Base-by-base conservation (phyloP, 176 grass and related monocot species). In the Oryza rufipogon region DNA sequence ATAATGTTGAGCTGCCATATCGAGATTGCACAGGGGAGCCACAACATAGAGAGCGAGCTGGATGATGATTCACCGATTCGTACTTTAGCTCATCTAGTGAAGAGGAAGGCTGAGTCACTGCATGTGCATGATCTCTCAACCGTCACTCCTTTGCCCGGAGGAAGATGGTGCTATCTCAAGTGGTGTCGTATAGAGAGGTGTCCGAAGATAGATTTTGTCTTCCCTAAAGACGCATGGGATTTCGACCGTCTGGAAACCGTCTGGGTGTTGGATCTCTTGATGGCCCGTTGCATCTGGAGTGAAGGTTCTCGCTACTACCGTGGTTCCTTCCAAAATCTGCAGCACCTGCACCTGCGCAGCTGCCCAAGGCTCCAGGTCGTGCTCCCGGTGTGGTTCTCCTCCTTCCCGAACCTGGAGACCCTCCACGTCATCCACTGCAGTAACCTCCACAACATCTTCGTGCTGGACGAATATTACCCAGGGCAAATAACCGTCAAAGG, bases 131-230 rank as follows among this genome's bases (percentile, higher is more conserved):
- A 84, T 16, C 0, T 6, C 63, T 67, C 41, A 0, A 67, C 1
- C 12, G 19, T 0, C 12, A 3, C 6, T 16, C 11, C 14, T 26
- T 17, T 48, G 6, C 0, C 5, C 2, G 0, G 0, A 71, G 0
- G 1, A 6, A 0, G 0, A 0, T 71, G 69, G 69, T 0, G 0
- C 0, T n/a, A 0, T 4, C 42, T 83, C 11, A 54, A 2, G 28
- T 16, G 12, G 73, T 84, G 64, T 22, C 28, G 30, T 0, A 72
- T 84, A 19, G 81, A 47, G 81, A 83, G 60, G 28, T 83, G 81
- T 7, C 28, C 11, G 12, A 66, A 4, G 11, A 38, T 83, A 44
- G 1, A 51, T 0, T 17, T 13, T 0, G 2, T 83, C 7, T 83
- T 75, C 39, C 39, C 39, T 8, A 8, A 41, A 3, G 0, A 47